phyloP scores from a whole-genome alignment of 2,329 filamentous ascomycete genomes.

The Fusarium sp. region DNA sequence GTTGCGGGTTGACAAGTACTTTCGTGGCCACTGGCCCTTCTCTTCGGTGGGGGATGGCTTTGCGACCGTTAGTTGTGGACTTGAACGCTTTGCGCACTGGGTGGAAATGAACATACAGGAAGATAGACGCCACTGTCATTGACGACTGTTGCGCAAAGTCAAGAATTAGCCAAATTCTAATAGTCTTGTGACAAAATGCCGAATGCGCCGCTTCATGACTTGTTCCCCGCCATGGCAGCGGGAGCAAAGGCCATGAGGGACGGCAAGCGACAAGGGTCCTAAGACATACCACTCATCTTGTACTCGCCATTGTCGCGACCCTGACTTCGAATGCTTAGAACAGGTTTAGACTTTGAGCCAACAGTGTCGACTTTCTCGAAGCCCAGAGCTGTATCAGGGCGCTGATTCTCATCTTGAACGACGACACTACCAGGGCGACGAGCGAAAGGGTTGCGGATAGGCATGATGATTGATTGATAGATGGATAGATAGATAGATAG shows the following conservation, averaged over 20 bases:
- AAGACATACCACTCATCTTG: conserved; percentile 79
- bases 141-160: conserved; percentile 73
- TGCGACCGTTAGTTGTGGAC: conserved; percentile 23
- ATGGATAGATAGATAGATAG: too few species aligned
- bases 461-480: conserved; percentile 63
- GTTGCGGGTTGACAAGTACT: conserved; percentile 63
- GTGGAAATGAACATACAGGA: conserved; percentile 70
- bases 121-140: conserved; percentile 96
- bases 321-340: conserved; percentile 71
- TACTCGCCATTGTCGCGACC: conserved; percentile 77
- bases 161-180: conserved; percentile 43
- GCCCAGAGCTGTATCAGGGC: conserved; percentile 57
- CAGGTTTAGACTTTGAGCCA: conserved; percentile 71
- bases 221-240: conserved; percentile 14
- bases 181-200: conserved; percentile 43
- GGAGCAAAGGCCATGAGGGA: conserved; percentile 22
- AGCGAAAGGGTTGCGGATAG: conserved; percentile 79
- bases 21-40: conserved; percentile 79
- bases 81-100: neutral
- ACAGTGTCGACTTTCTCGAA: conserved; percentile 74
- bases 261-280: conserved; percentile 20
- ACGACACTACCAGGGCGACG: conserved; percentile 65
- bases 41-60: conserved; percentile 91
- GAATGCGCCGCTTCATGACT: conserved; percentile 35
- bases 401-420: conserved; percentile 65